Evolutionary conservation across 345 rosid genomes (phyloP).

Genomic region (Theobroma cacao): DNA sequence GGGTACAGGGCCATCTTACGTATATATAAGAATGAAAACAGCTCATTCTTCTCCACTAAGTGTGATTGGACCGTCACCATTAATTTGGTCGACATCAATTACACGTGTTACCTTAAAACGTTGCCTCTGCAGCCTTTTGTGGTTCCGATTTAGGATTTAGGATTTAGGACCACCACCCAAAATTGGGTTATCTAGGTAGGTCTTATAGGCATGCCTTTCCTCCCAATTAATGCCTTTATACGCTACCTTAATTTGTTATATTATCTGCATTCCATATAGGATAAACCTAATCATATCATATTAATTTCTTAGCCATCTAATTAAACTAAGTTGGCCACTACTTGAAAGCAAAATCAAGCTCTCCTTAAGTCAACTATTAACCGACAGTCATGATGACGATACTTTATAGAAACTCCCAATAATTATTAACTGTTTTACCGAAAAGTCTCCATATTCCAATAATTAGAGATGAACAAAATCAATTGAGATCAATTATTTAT

Average conservation of each 20-base stretch:
- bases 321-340: background rate
- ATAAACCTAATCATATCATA: background rate
- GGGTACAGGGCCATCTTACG: too few species aligned
- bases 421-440: background rate
- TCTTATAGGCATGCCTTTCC: background rate
- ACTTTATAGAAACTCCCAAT: background rate
- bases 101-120: background rate
- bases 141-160: background rate
- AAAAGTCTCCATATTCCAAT: background rate
- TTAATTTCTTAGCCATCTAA: background rate
- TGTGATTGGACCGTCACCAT: background rate
- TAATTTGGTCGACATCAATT: background rate
- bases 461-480: too few species aligned
- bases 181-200: background rate
- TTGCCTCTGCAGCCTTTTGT: background rate
- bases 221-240: background rate
- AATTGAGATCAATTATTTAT: too few species aligned
- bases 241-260: background rate
- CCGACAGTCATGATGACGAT: background rate
- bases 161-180: background rate
- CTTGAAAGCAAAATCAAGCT: background rate
- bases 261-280: background rate
- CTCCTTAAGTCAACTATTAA: background rate
- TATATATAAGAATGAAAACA: background rate
- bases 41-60: background rate